Base-by-base conservation (phyloP, 2,329 filamentous ascomycete species). In the Fusarium foetens region DNA sequence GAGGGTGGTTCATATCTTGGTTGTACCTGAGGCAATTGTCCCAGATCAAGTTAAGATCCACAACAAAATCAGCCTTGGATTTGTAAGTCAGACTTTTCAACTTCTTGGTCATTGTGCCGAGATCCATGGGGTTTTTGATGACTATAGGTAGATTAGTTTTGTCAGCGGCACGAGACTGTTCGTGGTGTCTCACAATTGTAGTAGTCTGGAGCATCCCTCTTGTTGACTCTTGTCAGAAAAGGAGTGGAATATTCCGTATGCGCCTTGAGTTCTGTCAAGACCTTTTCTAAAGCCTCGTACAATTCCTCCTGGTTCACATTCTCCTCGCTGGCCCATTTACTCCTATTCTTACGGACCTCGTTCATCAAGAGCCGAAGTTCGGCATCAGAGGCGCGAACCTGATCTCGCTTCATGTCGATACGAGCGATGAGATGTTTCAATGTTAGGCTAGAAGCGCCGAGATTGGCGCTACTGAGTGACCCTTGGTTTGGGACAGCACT, bases 251-350 rank as follows among this genome's bases (percentile, higher is more conserved):
- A 97, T 81, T 99, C 96, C 4, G 94, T 97, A 84, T 97, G 95
- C 39, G 96, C 96, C 82, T 98, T 98, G 62, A 99, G 90, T 81
- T 98, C 95, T 78, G 95, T 97, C 78, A 99, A 87, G 58, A 99
- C 96, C 84, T 98, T 98, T 81, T 99, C 96, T 19, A 96, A 87
- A 16, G 96, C 94, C 84, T 99, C 96, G 80, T 99, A 99, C 10
- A 99, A 87, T 82, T 99, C 96, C 82, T 99, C 96, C 82, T 99
- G 96, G 66, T 96, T 95, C 69, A 99, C 92, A 75, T 97, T 96
- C 76, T 99, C 96, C 81, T 98, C 96, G 80, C 93, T 98, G 7
- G 96, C 95, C 96, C 96, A 99, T 83, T 99, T 99, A 82, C 95
- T 98, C 77, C 96, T 89, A 76, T 98, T 98, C 82, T 98, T 99